Evolutionary conservation across 108 stramenopile genomes (phyloP), one percentile per base, ranked within the genome.

Genomic region (Nitzschia inconspicua): DNA sequence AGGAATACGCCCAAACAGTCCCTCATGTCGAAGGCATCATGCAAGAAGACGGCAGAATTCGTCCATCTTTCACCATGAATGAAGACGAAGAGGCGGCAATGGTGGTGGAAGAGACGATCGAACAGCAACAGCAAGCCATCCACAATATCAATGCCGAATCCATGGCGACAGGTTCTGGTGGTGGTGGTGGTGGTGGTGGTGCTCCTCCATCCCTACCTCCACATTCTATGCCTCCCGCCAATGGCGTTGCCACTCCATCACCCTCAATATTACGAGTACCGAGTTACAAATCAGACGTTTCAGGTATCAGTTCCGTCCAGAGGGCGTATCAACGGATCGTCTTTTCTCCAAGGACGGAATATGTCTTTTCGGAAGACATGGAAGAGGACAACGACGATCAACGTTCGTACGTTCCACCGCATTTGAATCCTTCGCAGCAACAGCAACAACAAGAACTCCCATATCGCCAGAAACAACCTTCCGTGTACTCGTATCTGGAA

Each of bases 1-100:
- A 77, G 36, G 78, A 79, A 43, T 83, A 77, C 69, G 63, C 73
- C 2, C 72, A 74, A 52, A 83, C 78, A 9, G 67, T 77, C 8
- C 64, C 59, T 41, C 62, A 48, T 29, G 22, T 36, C 14, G 41
- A 61, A 2, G n/a, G 23, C 23, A 63, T 7, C 14, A 27, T 52
- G 10, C 48, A 74, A 41, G 70, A 72, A 29, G 63, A 64, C 49
- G 70, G 70, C 42, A 28, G n/a, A 43, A 36, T 54, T 23, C 53
- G 53, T 6, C 53, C 53, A 35, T 19, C 20, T 10, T 54, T 19
- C 24, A 36, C 53, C 34, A 54, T 36, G 53, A 54, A 32, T 32
- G 46, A 47, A 13, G n/a, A 13, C 23, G 47, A 6, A 47, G 13
- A 2, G 18, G 25, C 14, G 47, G 25, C 1, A 23, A 47, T 47